phyloP scores from a whole-genome alignment of 2,329 filamentous ascomycete species.

The Hypoxylon sp. region DNA sequence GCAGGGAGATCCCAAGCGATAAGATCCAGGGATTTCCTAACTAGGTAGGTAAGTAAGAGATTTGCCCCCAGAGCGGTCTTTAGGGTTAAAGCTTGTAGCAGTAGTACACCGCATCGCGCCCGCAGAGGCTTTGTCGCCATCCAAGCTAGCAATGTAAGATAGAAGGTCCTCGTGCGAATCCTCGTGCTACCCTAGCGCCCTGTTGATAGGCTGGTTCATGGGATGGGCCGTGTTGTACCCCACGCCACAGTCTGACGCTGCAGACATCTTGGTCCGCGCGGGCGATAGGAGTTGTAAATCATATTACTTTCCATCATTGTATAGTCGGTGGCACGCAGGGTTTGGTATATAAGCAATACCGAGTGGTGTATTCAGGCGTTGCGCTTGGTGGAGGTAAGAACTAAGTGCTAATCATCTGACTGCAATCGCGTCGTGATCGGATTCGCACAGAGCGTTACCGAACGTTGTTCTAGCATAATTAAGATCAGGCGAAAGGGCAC shows the following conservation, averaged over 20 bases:
- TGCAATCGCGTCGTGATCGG: not conserved
- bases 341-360: not conserved
- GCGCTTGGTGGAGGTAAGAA: not conserved
- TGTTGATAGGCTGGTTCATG: slow-evolving; percentile 32
- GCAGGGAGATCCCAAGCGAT: slow-evolving; percentile 19
- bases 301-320: not conserved
- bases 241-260: slow-evolving; percentile 24
- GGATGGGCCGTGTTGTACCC: slow-evolving; percentile 17
- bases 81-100: slow-evolving; percentile 29
- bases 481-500: not conserved
- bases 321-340: slow-evolving; percentile 1
- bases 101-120: not conserved
- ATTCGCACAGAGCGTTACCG: not conserved
- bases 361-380: not conserved
- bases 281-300: slow-evolving; percentile 13
- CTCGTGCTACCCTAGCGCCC: slow-evolving; percentile 23
- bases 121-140: slow-evolving; percentile 8
- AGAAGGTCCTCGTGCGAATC: slow-evolving; percentile 22
- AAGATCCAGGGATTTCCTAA: slow-evolving; percentile 33
- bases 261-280: slow-evolving; percentile 23
- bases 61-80: slow-evolving; percentile 8
- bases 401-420: not conserved
- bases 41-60: slow-evolving; percentile 36
- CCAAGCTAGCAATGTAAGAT: slow-evolving; percentile 17
- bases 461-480: not conserved